Percentiles rank a stretch among this genome's conserved stretches.
Conservation (phyloP, 768 basidiomycete species). For the Suillus weaverae region DNA sequence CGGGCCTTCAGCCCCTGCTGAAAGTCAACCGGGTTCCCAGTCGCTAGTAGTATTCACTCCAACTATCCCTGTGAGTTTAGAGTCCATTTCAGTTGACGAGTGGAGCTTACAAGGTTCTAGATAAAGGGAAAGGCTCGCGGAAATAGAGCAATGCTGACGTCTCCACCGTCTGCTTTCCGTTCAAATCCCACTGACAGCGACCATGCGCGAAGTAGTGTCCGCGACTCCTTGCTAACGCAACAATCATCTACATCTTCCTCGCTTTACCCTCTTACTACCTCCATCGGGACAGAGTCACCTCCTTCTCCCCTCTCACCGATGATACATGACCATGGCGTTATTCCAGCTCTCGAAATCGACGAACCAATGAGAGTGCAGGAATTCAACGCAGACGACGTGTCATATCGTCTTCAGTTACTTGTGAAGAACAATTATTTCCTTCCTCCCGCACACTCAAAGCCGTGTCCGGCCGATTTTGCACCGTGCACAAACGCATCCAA, state of each 20-base stretch:
- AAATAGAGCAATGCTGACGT: constrained; percentile 36
- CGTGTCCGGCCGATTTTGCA: constrained; percentile 65
- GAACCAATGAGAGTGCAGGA: constrained; percentile 46
- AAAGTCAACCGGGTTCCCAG: constrained; percentile 12
- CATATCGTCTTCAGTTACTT: constrained; percentile 79
- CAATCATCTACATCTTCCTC: constrained; percentile 73
- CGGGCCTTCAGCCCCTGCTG: constrained; percentile 7
- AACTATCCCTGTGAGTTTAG: constrained; percentile 1
- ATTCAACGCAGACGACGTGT: constrained; percentile 75
- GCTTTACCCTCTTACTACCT: constrained; percentile 73
- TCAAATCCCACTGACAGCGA: constrained; percentile 26
- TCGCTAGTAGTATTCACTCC: not conserved
- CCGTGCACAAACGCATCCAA: constrained; percentile 32
- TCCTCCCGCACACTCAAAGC: constrained; percentile 85
- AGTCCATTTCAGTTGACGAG: not conserved
- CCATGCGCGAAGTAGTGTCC: constrained; percentile 54
- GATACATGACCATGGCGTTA: constrained; percentile 40
- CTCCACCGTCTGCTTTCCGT: constrained; percentile 35
- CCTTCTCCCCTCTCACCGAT: constrained; percentile 57
- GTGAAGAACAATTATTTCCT: constrained; percentile 89
- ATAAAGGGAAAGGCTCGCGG: constrained; percentile 34
- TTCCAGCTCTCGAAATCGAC: constrained; percentile 50
- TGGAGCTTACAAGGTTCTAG: constrained; percentile 22
- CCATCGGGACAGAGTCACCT: constrained; percentile 63
- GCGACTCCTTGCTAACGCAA: constrained; percentile 57